Percentiles rank a stretch among this genome's conserved stretches.
These are phyloP conservation scores for Urochloa ruziziensis DNA, from an alignment of 176 grass and related monocot species.

Conservation along the genomic window DNA sequence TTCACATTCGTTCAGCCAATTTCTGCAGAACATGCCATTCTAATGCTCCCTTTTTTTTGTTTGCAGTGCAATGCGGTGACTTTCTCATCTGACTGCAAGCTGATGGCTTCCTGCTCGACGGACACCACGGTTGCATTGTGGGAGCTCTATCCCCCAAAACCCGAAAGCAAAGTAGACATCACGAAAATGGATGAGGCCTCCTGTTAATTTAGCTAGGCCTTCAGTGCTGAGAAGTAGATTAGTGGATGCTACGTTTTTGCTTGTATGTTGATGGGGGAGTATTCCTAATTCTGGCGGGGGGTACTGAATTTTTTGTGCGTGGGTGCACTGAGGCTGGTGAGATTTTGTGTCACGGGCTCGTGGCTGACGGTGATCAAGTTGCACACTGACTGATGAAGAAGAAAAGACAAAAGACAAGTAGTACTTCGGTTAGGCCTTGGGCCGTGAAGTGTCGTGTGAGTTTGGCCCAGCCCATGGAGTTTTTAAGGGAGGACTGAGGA, in stretches of 20 bases:
- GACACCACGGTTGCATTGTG: conserved; percentile 78
- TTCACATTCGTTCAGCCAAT: neutral
- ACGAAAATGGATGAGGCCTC: neutral
- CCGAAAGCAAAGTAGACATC: neutral
- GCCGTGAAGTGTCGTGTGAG: too few species aligned
- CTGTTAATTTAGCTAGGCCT: neutral
- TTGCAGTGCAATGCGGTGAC: conserved; percentile 75
- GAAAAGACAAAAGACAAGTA: too few species aligned
- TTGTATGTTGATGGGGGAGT: neutral
- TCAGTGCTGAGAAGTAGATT: neutral
- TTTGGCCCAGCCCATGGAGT: too few species aligned
- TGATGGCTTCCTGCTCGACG: conserved; percentile 84
- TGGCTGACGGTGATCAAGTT: too few species aligned
- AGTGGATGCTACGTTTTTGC: neutral
- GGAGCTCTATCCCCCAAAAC: conserved; percentile 77
- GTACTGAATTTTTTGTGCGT: neutral
- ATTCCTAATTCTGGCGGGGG: too few species aligned
- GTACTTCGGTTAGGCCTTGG: too few species aligned
- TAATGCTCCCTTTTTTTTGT: neutral
- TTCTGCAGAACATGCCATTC: too few species aligned
- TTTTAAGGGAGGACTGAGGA: too few species aligned
- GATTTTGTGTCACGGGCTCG: too few species aligned
- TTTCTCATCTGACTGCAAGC: conserved; percentile 73
- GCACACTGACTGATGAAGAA: too few species aligned
- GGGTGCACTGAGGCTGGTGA: neutral